Evolutionary conservation across 2,329 filamentous ascomycete genomes (phyloP).

Genomic region (Epichloe gansuensis): DNA sequence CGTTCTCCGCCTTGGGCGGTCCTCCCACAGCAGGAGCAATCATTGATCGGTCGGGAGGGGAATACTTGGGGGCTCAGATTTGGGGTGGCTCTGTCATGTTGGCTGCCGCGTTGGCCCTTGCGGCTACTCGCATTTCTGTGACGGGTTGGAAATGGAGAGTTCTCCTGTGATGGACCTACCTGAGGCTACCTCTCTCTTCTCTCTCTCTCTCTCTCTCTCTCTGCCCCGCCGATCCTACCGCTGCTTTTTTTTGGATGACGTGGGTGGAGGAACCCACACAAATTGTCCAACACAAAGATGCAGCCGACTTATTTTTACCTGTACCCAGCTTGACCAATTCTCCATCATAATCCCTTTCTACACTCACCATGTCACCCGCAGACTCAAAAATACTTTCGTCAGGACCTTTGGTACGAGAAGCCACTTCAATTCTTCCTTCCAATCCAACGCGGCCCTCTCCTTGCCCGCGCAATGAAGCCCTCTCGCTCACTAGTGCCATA

Average conservation of each 20-base stretch:
- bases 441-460: not conserved
- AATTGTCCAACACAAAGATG: no score
- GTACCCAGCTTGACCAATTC: no score
- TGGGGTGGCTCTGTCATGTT: constrained; percentile 33
- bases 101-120: constrained; percentile 19
- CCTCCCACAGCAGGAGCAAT: constrained; percentile 33
- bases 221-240: no score
- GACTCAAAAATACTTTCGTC: constrained; percentile 31
- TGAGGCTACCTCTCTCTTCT: no score
- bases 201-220: no score
- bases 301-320: no score
- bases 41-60: constrained; percentile 27
- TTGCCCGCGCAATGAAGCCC: not conserved
- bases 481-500: not conserved
- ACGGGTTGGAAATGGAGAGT: constrained; percentile 24
- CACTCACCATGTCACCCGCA: constrained; percentile 26
- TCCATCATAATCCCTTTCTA: no score
- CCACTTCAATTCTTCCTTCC: not conserved
- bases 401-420: constrained; percentile 29
- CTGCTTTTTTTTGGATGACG: no score
- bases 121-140: constrained; percentile 21
- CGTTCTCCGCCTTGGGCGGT: constrained; percentile 31
- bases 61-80: constrained; percentile 32
- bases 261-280: no score
- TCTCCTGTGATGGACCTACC: not conserved